Percentiles rank a stretch among this genome's conserved stretches.
Conservation (phyloP, 2,329 filamentous ascomycete species). For the Pseudogymnoascus sp. region DNA sequence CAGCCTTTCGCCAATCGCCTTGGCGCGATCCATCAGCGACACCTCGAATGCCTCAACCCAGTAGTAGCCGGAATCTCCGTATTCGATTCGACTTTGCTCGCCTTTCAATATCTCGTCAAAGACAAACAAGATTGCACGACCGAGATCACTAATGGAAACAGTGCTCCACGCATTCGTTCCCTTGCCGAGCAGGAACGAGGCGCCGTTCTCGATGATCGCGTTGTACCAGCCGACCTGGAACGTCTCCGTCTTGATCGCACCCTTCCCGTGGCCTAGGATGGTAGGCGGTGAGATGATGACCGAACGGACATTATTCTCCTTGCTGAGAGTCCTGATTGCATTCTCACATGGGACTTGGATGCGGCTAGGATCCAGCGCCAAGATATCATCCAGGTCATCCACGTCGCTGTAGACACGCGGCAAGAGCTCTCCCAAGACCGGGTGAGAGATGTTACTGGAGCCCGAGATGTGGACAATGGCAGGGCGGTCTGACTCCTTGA, state of each 20-base stretch:
- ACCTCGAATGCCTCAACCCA: conserved; percentile 5
- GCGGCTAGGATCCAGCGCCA: not conserved
- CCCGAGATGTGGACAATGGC: not conserved
- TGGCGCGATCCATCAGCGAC: not conserved
- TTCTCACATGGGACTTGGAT: not conserved
- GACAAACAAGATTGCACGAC: not conserved
- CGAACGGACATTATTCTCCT: not conserved
- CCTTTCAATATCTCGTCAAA: conserved; percentile 3
- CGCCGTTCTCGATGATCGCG: not conserved
- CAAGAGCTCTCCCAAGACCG: not conserved
- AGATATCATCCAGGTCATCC: not conserved
- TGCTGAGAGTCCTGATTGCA: not conserved
- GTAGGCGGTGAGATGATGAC: not conserved
- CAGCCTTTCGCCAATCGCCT: not conserved
- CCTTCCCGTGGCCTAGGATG: not conserved
- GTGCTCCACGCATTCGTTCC: not conserved
- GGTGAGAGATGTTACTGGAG: not conserved
- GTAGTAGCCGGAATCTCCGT: not conserved
- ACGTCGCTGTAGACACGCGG: not conserved
- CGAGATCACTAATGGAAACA: not conserved
- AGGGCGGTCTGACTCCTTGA: not conserved
- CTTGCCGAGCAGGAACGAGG: not conserved
- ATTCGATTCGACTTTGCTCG: not conserved
- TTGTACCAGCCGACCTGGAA: not conserved
- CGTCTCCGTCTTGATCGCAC: not conserved